phyloP scores from a whole-genome alignment of 163 green algal species.

The Scenedesmus sp. region DNA sequence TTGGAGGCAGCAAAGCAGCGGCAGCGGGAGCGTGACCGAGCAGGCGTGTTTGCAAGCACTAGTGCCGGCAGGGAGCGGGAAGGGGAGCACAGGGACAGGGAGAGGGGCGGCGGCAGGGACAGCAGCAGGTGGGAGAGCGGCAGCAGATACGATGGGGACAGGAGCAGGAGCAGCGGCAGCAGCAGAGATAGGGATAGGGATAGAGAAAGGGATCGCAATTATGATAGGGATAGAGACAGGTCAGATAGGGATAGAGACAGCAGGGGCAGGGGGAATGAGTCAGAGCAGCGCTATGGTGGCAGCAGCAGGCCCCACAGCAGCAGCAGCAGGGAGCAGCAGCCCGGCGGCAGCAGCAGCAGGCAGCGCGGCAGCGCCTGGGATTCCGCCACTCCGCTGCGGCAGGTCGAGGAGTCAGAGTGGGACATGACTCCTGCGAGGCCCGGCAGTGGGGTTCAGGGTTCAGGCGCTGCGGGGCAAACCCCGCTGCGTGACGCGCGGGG shows the following conservation, averaged over 20 bases:
- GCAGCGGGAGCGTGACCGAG: conserved; percentile 58
- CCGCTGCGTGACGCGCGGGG: conserved; percentile 1
- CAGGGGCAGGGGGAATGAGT: background rate
- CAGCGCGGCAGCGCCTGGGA: conserved; percentile 54
- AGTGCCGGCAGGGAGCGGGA: background rate
- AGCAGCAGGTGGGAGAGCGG: conserved; percentile 24
- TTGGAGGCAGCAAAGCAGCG: conserved; percentile 63
- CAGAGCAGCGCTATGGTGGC: conserved; percentile 27
- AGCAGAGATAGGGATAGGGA: background rate
- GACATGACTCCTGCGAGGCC: conserved; percentile 75
- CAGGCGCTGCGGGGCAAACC: background rate
- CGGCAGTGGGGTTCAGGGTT: conserved; percentile 13
- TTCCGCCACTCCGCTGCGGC: conserved; percentile 22
- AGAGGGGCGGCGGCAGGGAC: conserved; percentile 32
- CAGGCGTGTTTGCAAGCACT: conserved; percentile 66
- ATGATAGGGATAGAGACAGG: conserved; percentile 43
- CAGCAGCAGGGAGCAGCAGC: conserved; percentile 2
- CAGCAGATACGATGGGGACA: conserved; percentile 29
- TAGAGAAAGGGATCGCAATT: conserved; percentile 21
- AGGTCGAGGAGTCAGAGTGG: conserved; percentile 75
- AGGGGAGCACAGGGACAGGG: background rate
- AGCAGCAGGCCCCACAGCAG: conserved; percentile 23
- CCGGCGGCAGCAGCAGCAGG: conserved; percentile 39
- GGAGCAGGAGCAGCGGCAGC: background rate
- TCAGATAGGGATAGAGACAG: background rate